Base-by-base conservation (phyloP, 2,329 filamentous ascomycete genomes). In the Pseudocercospora fijiensis region DNA sequence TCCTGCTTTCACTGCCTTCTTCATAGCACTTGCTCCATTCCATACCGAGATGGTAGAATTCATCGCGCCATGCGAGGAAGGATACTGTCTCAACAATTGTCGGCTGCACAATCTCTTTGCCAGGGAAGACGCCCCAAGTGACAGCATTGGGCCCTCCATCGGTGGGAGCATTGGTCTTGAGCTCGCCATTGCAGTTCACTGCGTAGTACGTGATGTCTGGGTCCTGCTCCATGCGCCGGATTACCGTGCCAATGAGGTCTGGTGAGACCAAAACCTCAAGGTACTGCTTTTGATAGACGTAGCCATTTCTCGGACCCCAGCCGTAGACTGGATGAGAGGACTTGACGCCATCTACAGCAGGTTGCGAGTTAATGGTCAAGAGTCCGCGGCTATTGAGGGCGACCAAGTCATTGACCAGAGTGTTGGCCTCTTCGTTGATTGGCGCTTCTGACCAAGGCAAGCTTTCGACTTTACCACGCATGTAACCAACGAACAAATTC, bases 61-160 rank as follows among this genome's bases (percentile, higher is more conserved):
- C 95, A 71, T 99, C 95, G 79, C 96, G 96, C 95, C 95, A 99
- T 2, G 95, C 95, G 60, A 99, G 82, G 85, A 99, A 99, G 76
- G 91, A 96, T 76, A 99, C 89, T 18, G 91, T 96, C 80, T 99
- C 95, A 58, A 99, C 95, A 72, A 99, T 97, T n/a, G 95, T 99
- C 13, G 95, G 95, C 78, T 99, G 95, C n/a, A 99, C 93, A 75
- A 99, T 97, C 78, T 99, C 95, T 77, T 98, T 96, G 63, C 95
- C 95, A 0, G 95, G 94, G 81, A 98, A 99, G 33, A 99, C 96
- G 78, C 95, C 95, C 95, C 95, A 99, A 1, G 95, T 99, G 57
- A 99, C 91, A n/a, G 95, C 95, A 73, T 99, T 99, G 41, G 95
- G 95, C 6, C 75, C 74, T 5, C 92, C 91, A 70, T 96, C 92